Evolutionary conservation across 1,284 basidiomycete genomes (phyloP).

Genomic region (Entoloma clypeatum): DNA sequence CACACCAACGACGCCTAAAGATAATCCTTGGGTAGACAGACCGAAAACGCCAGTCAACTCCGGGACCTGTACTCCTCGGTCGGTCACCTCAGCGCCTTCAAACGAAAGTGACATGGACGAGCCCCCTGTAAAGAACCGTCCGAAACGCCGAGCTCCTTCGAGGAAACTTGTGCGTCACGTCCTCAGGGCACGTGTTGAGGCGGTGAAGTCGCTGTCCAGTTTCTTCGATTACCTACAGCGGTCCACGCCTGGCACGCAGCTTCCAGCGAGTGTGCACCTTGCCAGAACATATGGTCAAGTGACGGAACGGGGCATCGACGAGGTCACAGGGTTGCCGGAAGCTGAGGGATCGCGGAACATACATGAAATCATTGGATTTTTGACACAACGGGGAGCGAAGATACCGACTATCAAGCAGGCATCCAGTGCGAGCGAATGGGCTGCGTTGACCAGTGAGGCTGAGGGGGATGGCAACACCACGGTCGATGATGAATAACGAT

Average conservation of each 20-base stretch:
- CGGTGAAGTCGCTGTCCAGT: slow-evolving; percentile 65
- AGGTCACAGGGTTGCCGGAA: slow-evolving; percentile 4
- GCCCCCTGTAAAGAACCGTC: slow-evolving; percentile 38
- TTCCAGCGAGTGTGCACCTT: slow-evolving; percentile 59
- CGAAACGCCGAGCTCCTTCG: slow-evolving; percentile 61
- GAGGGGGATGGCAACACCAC: slow-evolving; percentile 44
- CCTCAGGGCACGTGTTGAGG: slow-evolving; percentile 74
- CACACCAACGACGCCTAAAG: slow-evolving; percentile 57
- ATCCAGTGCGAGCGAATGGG: slow-evolving; percentile 57
- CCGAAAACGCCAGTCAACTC: slow-evolving; percentile 28
- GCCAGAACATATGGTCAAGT: slow-evolving; percentile 52
- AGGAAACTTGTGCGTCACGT: slow-evolving; percentile 84
- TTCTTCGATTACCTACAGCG: slow-evolving; percentile 68
- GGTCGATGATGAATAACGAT: slow-evolving; percentile 19
- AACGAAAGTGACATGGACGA: slow-evolving; percentile 27
- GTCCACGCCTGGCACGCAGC: slow-evolving; percentile 40
- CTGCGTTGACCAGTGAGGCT: slow-evolving; percentile 57
- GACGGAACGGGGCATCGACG: slow-evolving; percentile 18
- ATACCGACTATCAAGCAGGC: slow-evolving; percentile 47
- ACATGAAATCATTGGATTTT: slow-evolving; percentile 59
- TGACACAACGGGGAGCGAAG: slow-evolving; percentile 61
- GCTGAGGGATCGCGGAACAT: slow-evolving; percentile 53
- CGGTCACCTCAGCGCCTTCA: neutral
- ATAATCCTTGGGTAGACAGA: slow-evolving; percentile 67
- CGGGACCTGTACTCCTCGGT: too few relatives aligned